Base-by-base conservation (phyloP, 371 early-diverging fungal species). In the Lichtheimia corymbifera region DNA sequence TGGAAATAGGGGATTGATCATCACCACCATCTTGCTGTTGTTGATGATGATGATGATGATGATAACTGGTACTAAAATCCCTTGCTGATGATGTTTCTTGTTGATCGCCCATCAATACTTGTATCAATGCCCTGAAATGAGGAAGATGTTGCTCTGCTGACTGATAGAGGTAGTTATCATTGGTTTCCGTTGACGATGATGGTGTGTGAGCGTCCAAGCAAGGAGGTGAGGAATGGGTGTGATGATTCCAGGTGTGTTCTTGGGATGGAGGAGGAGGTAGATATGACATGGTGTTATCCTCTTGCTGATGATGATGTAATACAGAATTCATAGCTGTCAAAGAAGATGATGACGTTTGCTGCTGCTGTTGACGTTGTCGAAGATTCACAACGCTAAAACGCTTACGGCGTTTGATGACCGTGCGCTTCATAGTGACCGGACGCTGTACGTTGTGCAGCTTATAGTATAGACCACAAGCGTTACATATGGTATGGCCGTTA, bases 391-490 rank as follows among this genome's bases (percentile, higher is more conserved):
- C 17, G 41, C 54, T 72, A 25, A 85, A 85, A 27, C 95, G 80
- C 45, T 93, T 91, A 15, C 95, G 85, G 22, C 92, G 79, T 72
- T 93, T 93, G 66, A 94, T 93, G 20, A 93, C 86, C 2, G 84
- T 78, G 28, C 90, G 71, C 71, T 89, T 92, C 90, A 94, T 90
- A 6, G 86, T 87, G 4, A 88, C 79, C 30, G 85, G 97, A 57
- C 86, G 84, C 61, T 88, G 83, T 40, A 83, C 73, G 59, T 84
- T 79, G 71, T 96, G 95, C 14, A 92, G 81, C 62, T 91, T 91
- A 66, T 83, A 88, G 66, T 92, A 95, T 13, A 95, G 79, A 24
- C 95, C 93, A 68, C 94, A 94, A 0, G 92, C 93, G 67, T 95
- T 94, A 68, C 94, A 94, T 40, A 93, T 83, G 22, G 83, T 83